Conservation (phyloP, 2,329 filamentous ascomycete species). For the Fusarium nurragi region DNA sequence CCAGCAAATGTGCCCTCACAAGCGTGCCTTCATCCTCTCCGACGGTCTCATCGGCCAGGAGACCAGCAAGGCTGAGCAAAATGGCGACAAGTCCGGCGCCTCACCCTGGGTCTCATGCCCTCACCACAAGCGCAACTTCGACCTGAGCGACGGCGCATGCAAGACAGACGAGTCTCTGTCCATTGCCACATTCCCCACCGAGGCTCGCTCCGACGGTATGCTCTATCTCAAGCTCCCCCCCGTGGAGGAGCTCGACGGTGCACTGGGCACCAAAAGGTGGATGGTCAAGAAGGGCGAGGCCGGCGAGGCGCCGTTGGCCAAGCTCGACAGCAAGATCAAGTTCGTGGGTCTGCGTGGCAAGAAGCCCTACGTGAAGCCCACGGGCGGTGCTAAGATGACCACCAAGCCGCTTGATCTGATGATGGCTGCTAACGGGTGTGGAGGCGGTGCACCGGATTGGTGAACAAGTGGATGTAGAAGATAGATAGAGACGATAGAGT, state of each 20-base stretch:
- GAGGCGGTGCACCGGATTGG: conserved; percentile 58
- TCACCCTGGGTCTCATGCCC: conserved; percentile 86
- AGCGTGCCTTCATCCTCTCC: conserved; percentile 86
- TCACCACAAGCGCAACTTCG: conserved; percentile 89
- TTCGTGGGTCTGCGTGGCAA: conserved; percentile 57
- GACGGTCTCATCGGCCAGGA: conserved; percentile 85
- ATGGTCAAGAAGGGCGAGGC: conserved; percentile 78
- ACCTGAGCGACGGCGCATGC: conserved; percentile 77
- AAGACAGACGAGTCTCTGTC: conserved; percentile 77
- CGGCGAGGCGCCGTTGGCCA: conserved; percentile 52
- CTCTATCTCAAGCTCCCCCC: conserved; percentile 84
- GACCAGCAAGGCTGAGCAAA: conserved; percentile 43
- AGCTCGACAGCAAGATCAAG: conserved; percentile 58
- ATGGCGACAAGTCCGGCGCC: conserved; percentile 9
- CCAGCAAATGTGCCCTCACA: conserved; percentile 96
- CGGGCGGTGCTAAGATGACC: conserved; percentile 46
- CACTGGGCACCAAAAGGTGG: conserved; percentile 82
- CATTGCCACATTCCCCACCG: conserved; percentile 83
- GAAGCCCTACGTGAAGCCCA: conserved; percentile 53
- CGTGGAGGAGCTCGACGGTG: conserved; percentile 79
- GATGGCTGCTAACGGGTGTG: conserved; percentile 52
- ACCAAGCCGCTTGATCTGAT: conserved; percentile 52
- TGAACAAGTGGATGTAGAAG: conserved; percentile 39
- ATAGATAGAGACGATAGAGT: neutral
- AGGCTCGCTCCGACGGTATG: conserved; percentile 77